Conservation (phyloP, 2,329 filamentous ascomycete species). For the Pseudogymnoascus sp. region DNA sequence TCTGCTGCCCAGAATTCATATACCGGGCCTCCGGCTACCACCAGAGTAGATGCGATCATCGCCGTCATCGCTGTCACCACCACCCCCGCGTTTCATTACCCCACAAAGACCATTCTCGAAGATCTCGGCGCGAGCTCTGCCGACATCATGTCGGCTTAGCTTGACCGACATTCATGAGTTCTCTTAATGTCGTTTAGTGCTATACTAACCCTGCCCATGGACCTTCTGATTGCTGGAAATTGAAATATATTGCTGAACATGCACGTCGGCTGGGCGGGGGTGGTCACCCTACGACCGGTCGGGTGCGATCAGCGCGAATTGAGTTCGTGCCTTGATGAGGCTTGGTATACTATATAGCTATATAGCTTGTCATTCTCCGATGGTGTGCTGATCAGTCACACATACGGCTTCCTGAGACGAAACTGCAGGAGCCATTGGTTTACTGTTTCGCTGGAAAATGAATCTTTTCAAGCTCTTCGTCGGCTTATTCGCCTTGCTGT, state of each 20-base stretch:
- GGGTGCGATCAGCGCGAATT: not conserved
- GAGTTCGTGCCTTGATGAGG: constrained; percentile 14
- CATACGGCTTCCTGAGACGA: constrained; percentile 2
- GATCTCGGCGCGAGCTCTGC: constrained; percentile 1
- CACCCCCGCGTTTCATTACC: constrained; percentile 1
- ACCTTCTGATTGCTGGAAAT: constrained; percentile 10
- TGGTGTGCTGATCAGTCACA: not conserved
- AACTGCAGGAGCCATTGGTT: not conserved
- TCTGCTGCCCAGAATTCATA: not conserved
- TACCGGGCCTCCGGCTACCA: not conserved
- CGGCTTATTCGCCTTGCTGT: constrained; percentile 21
- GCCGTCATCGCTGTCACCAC: not conserved
- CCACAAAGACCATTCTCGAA: constrained; percentile 12
- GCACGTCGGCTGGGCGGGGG: constrained; percentile 1
- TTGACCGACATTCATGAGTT: not conserved
- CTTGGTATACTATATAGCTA: constrained; percentile 1
- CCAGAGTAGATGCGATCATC: constrained; percentile 2
- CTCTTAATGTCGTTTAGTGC: not conserved
- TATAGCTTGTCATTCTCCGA: not conserved
- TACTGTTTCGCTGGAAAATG: constrained; percentile 15
- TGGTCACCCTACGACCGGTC: not conserved
- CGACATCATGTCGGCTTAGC: not conserved
- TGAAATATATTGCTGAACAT: constrained; percentile 5
- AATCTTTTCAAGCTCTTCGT: constrained; percentile 20
- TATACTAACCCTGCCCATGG: not conserved